Evolutionary conservation across 805 yeast genomes (phyloP), one percentile per base, ranked within the genome.

Genomic region (Hyphopichia homilentoma): DNA sequence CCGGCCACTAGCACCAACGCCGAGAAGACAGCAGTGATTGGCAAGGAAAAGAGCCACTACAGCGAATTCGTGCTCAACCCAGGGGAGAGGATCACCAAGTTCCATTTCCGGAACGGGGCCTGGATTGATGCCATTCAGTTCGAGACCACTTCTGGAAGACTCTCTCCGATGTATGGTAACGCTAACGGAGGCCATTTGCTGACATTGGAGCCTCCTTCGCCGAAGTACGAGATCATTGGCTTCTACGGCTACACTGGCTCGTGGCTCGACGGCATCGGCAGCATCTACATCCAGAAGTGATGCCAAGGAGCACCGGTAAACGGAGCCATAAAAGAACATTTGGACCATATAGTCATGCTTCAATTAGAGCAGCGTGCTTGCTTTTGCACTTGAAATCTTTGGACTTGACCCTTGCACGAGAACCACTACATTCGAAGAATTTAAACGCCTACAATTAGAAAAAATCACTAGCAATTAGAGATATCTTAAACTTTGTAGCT

Each of bases 91-190:
- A 61, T 90, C 6, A 53, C 66, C 3, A 82, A 81, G 16, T 61
- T 89, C 34, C 67, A 71, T 26, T 60, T 87, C 28, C 68, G 95
- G 42, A 67, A 77, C 25, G 97, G 97, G 7, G 78, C 70, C 2
- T 93, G 97, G 97, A 66, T 93, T 4, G 97, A 93, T 64, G 96
- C 82, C 1, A 62, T 86, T 15, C 93, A 84, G 50, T 61, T 93
- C 21, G 66, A 78, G 13, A 84, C 95, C 2, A 64, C 61, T 35
- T 50, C 51, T 3, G 83, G 82, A 2, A 65, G 79, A 39, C 46
- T 63, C 1, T 73, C 82, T 24, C 69, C 68, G 2, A 58, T 75
- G 68, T 73, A 64, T 43, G 97, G 97, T 9, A 84, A 84, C 30
- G 52, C 61, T 1, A 67, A 68, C 6, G 97, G 97, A 5, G 72